Evolutionary conservation across 1,139 yeast genomes (phyloP).

Genomic region (Eremothecium gossypii): DNA sequence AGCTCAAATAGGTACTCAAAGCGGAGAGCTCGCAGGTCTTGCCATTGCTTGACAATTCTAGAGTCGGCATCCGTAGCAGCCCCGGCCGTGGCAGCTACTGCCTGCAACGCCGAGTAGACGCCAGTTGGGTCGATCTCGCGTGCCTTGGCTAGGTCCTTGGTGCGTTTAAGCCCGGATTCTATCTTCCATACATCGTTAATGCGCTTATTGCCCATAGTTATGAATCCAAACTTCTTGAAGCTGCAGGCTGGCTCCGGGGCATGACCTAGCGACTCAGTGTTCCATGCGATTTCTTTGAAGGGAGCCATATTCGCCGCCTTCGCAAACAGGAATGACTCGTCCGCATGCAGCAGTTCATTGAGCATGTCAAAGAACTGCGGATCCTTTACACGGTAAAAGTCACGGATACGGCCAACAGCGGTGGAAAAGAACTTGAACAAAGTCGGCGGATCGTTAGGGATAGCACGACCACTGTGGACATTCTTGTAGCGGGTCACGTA

Average conservation of each 20-base stretch:
- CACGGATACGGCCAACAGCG: slow-evolving; percentile 16
- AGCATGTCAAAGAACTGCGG: slow-evolving; percentile 16
- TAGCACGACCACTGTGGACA: slow-evolving; percentile 12
- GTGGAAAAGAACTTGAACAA: slow-evolving; percentile 14
- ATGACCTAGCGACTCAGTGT: slow-evolving; percentile 1
- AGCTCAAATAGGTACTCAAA: slow-evolving; percentile 22
- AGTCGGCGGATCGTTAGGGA: slow-evolving; percentile 8
- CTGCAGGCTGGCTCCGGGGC: slow-evolving; percentile 11
- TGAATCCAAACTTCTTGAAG: slow-evolving; percentile 27
- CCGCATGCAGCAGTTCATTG: slow-evolving; percentile 11
- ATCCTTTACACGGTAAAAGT: slow-evolving; percentile 23
- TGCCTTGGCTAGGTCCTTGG: slow-evolving; percentile 7
- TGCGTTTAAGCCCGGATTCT: slow-evolving; percentile 20
- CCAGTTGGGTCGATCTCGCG: slow-evolving; percentile 11
- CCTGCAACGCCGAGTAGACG: slow-evolving; percentile 12
- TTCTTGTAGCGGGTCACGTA: slow-evolving; percentile 15
- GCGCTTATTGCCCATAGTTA: slow-evolving; percentile 26
- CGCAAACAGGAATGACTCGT: slow-evolving; percentile 11
- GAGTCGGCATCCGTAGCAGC: slow-evolving; percentile 10
- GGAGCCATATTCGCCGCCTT: slow-evolving; percentile 2
- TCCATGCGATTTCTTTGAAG: slow-evolving; percentile 15
- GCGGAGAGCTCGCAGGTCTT: slow-evolving; percentile 21
- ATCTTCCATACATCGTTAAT: slow-evolving; percentile 27
- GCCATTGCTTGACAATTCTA: slow-evolving; percentile 25
- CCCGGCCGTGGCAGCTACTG: neutral